Base-by-base conservation (phyloP, 2,329 filamentous ascomycete species). In the Colletotrichum sp. region DNA sequence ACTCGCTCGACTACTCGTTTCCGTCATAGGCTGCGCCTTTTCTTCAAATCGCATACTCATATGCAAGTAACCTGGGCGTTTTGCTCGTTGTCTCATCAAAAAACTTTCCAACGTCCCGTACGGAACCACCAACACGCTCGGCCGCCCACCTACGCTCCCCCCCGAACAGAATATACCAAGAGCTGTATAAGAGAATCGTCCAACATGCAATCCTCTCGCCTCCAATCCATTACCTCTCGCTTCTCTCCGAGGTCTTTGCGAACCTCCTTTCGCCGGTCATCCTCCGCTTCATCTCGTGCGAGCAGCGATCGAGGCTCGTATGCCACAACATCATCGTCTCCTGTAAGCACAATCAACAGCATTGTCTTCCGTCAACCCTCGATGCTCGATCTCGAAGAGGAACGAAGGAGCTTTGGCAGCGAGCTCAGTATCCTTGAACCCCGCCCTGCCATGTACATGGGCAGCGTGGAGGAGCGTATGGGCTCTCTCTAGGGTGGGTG, bases 381-480 rank as follows among this genome's bases (percentile, higher is more conserved):
- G 21, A 88, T 92, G 77, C 81, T 89, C n/a, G 87, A 89, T 79
- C 84, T 92, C 76, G 90, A 92, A 79, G 90, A 90, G 80, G 91
- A 93, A 83, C 88, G 87, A 78, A 85, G 84, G 79, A 87, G 83
- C 79, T 92, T 90, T 71, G 86, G 87, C 12, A 85, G 85, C 68
- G 90, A 90, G 79, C 85, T 93, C 10, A 87, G 85, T 79, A 85
- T 93, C 21, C 87, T 93, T 30, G 92, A 93, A 83, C 92, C 92
- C 3, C 85, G 92, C 59, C 92, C 92, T 13, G 87, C 92, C 44
- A 90, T 92, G 69, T 92, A 92, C 84, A 93, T 91, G 89, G 90
- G 89, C 78, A 90, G 92, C 52, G 82, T 93, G 64, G 91, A 93
- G 83, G 91, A 92, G 85, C 87, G 90, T 68, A 91, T 92, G 81